Percentiles rank a stretch among this genome's conserved stretches.
Conservation (phyloP, 768 basidiomycete genomes). For the Tricholoma saponaceum region DNA sequence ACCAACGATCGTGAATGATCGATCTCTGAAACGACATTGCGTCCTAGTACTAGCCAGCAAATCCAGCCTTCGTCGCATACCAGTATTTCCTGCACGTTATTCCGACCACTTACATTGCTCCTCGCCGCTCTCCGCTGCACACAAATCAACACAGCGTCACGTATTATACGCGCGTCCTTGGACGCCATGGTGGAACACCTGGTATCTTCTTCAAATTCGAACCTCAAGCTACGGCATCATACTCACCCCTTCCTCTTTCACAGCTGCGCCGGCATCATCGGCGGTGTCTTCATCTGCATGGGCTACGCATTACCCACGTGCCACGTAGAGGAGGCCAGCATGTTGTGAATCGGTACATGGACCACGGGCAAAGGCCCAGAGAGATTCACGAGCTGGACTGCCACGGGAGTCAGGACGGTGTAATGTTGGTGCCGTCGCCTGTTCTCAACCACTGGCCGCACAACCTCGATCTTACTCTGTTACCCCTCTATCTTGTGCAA, state of each 20-base stretch:
- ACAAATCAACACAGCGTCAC: slow-evolving; percentile 94
- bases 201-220: slow-evolving; percentile 99
- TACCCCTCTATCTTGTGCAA: no score
- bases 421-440: no score
- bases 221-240: slow-evolving; percentile 25
- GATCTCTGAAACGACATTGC: neutral
- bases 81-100: slow-evolving; percentile 96
- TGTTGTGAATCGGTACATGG: no score
- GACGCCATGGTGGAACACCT: slow-evolving; percentile 76
- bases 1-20: slow-evolving; percentile 58
- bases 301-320: no score
- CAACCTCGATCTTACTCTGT: no score
- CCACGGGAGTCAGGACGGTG: no score
- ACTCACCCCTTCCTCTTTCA: neutral
- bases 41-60: neutral
- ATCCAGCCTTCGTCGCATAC: slow-evolving; percentile 73
- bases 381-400: no score
- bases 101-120: slow-evolving; percentile 87
- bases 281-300: slow-evolving; percentile 85
- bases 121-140: slow-evolving; percentile 55
- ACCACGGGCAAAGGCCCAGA: no score
- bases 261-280: slow-evolving; percentile 86
- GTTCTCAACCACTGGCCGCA: no score
- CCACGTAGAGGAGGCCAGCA: no score
- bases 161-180: slow-evolving; percentile 76